Evolutionary conservation across 768 basidiomycete species (phyloP).

Genomic region (Suillus bovinus): DNA sequence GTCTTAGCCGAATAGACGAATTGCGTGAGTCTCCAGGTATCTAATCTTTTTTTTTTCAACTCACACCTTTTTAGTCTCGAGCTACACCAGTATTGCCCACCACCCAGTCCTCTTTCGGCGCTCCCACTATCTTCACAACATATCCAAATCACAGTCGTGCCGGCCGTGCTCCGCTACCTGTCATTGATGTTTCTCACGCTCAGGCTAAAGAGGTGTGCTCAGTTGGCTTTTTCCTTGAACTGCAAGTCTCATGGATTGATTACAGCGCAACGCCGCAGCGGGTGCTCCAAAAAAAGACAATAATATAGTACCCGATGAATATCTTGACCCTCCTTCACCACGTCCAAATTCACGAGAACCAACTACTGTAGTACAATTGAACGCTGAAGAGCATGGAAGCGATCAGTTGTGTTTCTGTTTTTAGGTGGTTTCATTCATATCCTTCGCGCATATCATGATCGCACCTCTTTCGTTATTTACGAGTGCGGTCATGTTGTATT

Average conservation of each 20-base stretch:
- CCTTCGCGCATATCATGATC: not conserved
- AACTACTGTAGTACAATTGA: not conserved
- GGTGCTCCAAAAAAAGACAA: not conserved
- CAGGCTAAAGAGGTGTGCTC: not conserved
- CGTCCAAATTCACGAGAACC: not conserved
- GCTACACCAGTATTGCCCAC: not conserved
- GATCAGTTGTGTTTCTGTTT: not conserved
- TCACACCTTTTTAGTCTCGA: not conserved
- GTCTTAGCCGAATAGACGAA: too few relatives aligned
- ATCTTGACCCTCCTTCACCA: not conserved
- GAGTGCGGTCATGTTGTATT: too few relatives aligned
- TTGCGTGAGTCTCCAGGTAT: too few relatives aligned
- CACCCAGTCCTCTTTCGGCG: too few relatives aligned
- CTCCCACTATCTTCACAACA: too few relatives aligned
- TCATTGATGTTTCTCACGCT: not conserved
- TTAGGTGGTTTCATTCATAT: not conserved
- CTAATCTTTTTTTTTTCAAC: too few relatives aligned
- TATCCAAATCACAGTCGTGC: too few relatives aligned
- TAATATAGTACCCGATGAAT: not conserved
- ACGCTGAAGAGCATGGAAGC: not conserved
- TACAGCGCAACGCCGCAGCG: not conserved
- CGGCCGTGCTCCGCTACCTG: not conserved
- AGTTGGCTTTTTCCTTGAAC: not conserved
- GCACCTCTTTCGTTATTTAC: not conserved
- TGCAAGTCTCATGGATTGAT: not conserved